Base-by-base conservation (phyloP, 305 asterid genomes). In the Andrographis paniculata region DNA sequence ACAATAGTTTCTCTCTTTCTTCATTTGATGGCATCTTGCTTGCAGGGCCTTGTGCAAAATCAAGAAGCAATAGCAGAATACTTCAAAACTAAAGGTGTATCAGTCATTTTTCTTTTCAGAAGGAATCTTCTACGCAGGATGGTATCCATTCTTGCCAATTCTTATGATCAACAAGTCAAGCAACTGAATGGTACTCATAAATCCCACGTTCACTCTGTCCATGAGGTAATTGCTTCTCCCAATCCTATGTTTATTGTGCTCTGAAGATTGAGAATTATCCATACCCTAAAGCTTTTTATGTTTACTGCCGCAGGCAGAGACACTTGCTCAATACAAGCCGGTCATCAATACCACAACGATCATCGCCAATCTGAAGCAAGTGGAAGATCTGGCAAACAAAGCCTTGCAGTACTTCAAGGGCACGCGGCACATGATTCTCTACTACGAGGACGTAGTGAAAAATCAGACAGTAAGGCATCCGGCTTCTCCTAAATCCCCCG, bases 321-420 rank as follows among this genome's bases (percentile, higher is more conserved):
- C 82, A 56, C 94, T 91, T 48, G 96, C 99, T 38, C 78, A 56
- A 51, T 91, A 76, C 74, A 86, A 80, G 66, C 99, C 99, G 3
- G 71, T 58, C 24, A 55, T 86, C 45, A 67, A 91, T 49, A 68
- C 94, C 27, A 73, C 76, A 20, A 16, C 60, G 55, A 67, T 87
- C 38, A 47, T 91, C 43, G 76, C 78, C 9, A 56, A 61, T 54
- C 73, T 91, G 60, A 69, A 53, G 68, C 87, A 77, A 70, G 82
- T 77, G 45, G 96, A 83, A 17, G 78, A 77, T 12, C 70, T 79
- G 64, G 89, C 60, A 39, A 55, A 63, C n/a, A 75, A 72, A 23
- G 70, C 95, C 20, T 38, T 91, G 65, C 85, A 75, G 51, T 72
- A 80, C 65, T 91, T 91, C 70, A 80, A 70, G 67, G 66, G 76